Evolutionary conservation across 495 filamentous ascomycete genomes (phyloP).

Genomic region (Lepidopterella palustris): DNA sequence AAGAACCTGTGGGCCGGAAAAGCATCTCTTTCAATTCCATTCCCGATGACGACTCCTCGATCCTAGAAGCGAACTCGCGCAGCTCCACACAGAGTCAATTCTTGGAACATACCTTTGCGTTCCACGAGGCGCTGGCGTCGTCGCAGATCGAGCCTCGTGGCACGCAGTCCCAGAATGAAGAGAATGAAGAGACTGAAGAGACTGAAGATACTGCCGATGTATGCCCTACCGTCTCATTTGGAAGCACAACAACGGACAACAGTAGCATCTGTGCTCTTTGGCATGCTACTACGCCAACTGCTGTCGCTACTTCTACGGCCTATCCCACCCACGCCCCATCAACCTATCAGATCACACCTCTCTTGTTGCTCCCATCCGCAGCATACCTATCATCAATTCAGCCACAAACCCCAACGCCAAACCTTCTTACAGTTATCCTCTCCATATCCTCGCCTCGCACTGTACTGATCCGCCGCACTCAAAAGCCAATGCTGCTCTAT

Average conservation of each 20-base stretch:
- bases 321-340: background rate
- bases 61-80: background rate
- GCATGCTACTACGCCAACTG: too few relatives aligned
- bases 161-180: background rate
- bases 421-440: conserved; percentile 72
- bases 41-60: background rate
- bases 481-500: conserved; percentile 50
- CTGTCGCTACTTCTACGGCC: background rate
- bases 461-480: conserved; percentile 46
- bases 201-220: conserved; percentile 3
- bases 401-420: conserved; percentile 74
- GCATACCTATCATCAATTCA: conserved; percentile 59
- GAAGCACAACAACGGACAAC: background rate
- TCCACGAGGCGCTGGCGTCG: conserved; percentile 20
- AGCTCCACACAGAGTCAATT: background rate
- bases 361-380: conserved; percentile 65
- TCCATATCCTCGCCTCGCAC: conserved; percentile 60
- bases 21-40: background rate
- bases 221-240: conserved; percentile 10
- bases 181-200: background rate
- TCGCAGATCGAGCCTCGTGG: conserved; percentile 15
- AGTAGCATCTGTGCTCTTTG: background rate
- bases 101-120: conserved; percentile 17
- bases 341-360: conserved; percentile 46
- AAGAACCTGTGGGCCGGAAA: background rate